These are phyloP conservation scores for Mucor velutinosus DNA, from an alignment of 371 early-diverging fungal genomes.

Conservation along the genomic window DNA sequence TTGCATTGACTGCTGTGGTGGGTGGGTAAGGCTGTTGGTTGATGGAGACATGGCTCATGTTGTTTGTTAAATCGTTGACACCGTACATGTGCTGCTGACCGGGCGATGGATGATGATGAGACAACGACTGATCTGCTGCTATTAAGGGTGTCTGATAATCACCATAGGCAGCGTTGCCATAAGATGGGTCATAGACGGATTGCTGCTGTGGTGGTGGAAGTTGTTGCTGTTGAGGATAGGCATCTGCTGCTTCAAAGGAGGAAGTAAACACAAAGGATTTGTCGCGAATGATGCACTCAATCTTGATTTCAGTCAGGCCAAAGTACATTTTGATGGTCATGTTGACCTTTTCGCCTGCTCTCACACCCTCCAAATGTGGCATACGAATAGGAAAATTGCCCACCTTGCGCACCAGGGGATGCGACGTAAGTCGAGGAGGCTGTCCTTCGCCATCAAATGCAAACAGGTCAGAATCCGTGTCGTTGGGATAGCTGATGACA, in stretches of 20 bases:
- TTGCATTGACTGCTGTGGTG: background rate
- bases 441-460: constrained; percentile 54
- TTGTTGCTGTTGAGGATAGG: background rate
- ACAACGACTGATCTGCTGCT: background rate
- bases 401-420: constrained; percentile 46
- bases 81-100: constrained; percentile 5
- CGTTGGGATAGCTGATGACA: constrained; percentile 59
- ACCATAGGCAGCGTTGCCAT: background rate
- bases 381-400: constrained; percentile 55
- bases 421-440: constrained; percentile 48
- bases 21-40: constrained; percentile 9
- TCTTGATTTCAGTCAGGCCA: constrained; percentile 55
- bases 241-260: constrained; percentile 37
- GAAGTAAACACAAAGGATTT: constrained; percentile 50
- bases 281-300: constrained; percentile 51
- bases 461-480: constrained; percentile 53
- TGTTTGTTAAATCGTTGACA: constrained; percentile 18
- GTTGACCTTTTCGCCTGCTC: constrained; percentile 49
- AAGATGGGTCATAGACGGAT: background rate
- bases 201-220: background rate
- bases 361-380: constrained; percentile 46
- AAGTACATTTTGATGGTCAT: constrained; percentile 59
- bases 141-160: constrained; percentile 12
- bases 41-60: constrained; percentile 19
- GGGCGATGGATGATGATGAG: background rate